These are phyloP conservation scores for Gynandropsis gynandra DNA, from an alignment of 345 rosid genomes.

Conservation along the genomic window DNA sequence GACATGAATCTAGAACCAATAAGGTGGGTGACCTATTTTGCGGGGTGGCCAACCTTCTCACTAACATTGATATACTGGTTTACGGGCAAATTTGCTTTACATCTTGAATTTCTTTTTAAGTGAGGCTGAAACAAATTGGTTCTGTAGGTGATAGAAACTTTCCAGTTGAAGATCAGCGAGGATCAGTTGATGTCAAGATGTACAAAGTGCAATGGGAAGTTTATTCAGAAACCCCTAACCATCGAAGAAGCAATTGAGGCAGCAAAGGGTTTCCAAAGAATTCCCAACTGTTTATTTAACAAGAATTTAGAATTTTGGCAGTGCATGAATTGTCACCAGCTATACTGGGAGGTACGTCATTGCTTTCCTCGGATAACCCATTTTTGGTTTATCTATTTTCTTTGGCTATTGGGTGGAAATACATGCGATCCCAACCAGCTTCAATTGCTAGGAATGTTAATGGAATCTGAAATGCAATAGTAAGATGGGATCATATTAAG, in stretches of 20 bases:
- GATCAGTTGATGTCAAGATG: conserved; percentile 87
- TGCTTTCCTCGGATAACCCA: neutral
- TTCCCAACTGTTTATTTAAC: conserved; percentile 76
- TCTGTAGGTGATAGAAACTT: conserved; percentile 65
- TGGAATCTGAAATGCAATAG: too few species aligned
- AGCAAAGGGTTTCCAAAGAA: conserved; percentile 87
- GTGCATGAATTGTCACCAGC: conserved; percentile 91
- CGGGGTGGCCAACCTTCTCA: too few species aligned
- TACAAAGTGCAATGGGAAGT: conserved; percentile 90
- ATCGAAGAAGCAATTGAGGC: conserved; percentile 90
- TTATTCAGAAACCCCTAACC: conserved; percentile 70
- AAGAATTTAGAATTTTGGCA: conserved; percentile 91
- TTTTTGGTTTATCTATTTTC: neutral
- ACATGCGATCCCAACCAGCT: neutral
- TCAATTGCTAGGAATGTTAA: neutral
- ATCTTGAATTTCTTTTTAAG: conserved; percentile 5
- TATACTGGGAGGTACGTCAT: conserved; percentile 86
- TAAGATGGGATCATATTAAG: too few species aligned
- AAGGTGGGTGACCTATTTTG: too few species aligned
- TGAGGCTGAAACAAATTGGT: conserved; percentile 11
- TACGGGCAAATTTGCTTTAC: too few species aligned
- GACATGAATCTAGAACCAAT: too few species aligned
- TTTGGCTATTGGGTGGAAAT: neutral
- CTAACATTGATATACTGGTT: too few species aligned
- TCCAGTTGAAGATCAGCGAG: conserved; percentile 60